These are phyloP conservation scores for Colletotrichum viniferum DNA, from an alignment of 2,329 filamentous ascomycete species.

Conservation along the genomic window DNA sequence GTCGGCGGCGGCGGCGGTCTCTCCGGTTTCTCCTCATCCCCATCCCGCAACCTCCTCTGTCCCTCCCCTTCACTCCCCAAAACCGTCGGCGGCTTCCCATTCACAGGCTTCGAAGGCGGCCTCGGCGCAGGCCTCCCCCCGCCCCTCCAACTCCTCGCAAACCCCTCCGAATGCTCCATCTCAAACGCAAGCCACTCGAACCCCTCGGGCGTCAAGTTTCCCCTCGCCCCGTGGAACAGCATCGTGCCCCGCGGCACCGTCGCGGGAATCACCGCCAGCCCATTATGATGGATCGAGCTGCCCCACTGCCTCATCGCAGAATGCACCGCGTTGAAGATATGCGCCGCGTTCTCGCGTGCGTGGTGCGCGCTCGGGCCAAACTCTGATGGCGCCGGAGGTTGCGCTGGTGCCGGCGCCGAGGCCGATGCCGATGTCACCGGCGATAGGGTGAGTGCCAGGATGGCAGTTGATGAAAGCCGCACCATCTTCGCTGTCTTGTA, in stretches of 20 bases:
- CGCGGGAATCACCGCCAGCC: slow-evolving; percentile 73
- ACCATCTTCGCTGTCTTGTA: not conserved
- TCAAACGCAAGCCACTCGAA: slow-evolving; percentile 80
- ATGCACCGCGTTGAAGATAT: slow-evolving; percentile 76
- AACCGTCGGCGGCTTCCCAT: not conserved
- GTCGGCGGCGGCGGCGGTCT: slow-evolving; percentile 6
- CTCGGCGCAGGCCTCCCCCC: not conserved
- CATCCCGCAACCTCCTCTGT: not conserved
- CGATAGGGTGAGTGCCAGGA: not conserved
- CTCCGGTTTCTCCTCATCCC: not conserved
- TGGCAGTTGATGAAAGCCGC: not conserved
- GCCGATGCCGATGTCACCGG: not conserved
- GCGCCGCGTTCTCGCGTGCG: slow-evolving; percentile 58
- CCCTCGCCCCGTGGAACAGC: slow-evolving; percentile 68
- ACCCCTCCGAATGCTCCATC: slow-evolving; percentile 72
- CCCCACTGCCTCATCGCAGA: slow-evolving; percentile 78
- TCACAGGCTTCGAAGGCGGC: not conserved
- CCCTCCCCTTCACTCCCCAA: not conserved
- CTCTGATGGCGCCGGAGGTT: not conserved
- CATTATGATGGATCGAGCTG: slow-evolving; percentile 75
- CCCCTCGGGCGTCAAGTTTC: slow-evolving; percentile 48
- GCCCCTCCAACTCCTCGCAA: slow-evolving; percentile 47
- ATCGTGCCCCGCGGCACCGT: slow-evolving; percentile 67
- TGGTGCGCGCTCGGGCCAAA: slow-evolving; percentile 37
- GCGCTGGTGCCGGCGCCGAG: not conserved